phyloP scores from a whole-genome alignment of 768 basidiomycete species.

The Amanita rimosa region DNA sequence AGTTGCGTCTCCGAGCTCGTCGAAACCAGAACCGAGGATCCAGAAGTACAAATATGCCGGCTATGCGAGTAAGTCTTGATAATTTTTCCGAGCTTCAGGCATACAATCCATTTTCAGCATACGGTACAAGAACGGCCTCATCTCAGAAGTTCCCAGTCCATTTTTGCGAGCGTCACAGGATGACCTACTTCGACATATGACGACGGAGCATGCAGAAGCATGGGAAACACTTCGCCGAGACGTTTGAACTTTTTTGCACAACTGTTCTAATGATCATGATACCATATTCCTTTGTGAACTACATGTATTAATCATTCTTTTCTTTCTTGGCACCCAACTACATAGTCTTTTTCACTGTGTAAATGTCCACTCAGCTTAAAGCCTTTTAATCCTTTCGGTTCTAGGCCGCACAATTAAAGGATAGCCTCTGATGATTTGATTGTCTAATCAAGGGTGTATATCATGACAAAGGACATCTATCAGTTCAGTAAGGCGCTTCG shows the following conservation, averaged over 20 bases:
- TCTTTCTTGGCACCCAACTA: slow-evolving; percentile 30
- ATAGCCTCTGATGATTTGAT: not conserved
- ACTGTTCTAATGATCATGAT: not conserved
- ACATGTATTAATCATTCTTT: slow-evolving; percentile 37
- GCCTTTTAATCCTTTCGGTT: not conserved
- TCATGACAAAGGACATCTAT: slow-evolving; percentile 40
- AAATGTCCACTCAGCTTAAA: not conserved
- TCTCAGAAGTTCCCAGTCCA: slow-evolving; percentile 19
- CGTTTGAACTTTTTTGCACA: slow-evolving; percentile 1
- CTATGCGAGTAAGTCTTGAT: slow-evolving; percentile 40
- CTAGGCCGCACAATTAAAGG: not conserved
- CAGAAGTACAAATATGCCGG: slow-evolving; percentile 25
- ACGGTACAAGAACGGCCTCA: slow-evolving; percentile 21
- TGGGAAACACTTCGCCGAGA: slow-evolving; percentile 32
- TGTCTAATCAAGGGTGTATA: slow-evolving; percentile 18
- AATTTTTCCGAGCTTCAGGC: no score
- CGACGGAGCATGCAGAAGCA: slow-evolving; percentile 32
- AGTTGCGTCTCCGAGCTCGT: slow-evolving; percentile 36
- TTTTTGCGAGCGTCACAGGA: slow-evolving; percentile 28
- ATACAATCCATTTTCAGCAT: slow-evolving; percentile 15
- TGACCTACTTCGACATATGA: slow-evolving; percentile 36
- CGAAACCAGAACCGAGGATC: slow-evolving; percentile 18
- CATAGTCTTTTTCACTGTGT: slow-evolving; percentile 32
- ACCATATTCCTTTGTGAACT: no score
- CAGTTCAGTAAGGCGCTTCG: slow-evolving; percentile 38